Base-by-base conservation (phyloP, 139 green algal genomes). In the Haematococcus sp. region DNA sequence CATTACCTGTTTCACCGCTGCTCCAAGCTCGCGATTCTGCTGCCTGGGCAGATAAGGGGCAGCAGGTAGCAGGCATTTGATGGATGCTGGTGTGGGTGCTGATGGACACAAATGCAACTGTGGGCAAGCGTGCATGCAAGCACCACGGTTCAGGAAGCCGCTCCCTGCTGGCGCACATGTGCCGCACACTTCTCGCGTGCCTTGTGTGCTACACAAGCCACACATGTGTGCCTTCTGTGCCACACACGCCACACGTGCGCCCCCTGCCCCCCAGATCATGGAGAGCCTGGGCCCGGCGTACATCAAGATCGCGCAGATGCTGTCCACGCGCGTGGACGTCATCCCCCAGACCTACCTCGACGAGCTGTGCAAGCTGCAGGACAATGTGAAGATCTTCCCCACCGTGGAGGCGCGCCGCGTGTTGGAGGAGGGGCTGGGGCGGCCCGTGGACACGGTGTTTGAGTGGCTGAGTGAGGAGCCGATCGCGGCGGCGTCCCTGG, bases 351-450 rank as follows among this genome's bases (percentile, higher is more conserved):
- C 58, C 4, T 90, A 86, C 64, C 54, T 88, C 27, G 52, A 86
- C n/a, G 73, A 90, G 73, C 75, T 90, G 25, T 28, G 31, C 9
- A 46, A 60, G 30, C 79, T 87, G 73, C 81, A 85, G 68, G 88
- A 93, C 75, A 87, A 87, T 40, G 87, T 89, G 63, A 54, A 20
- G n/a, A 74, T 79, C n/a, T 93, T 89, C 73, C 60, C 32, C 76
- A 86, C 80, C 49, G 35, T 77, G 27, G 76, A 85, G 64, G 84
- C 84, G 5, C 65, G 80, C 34, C 25, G 30, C 13, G 80, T 86
- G 66, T 72, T 86, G 43, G 80, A 86, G 80, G 60, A 75, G 17
- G 75, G 75, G 3, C 66, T 86, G 23, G 77, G 77, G 32, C 44
- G 63, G 7, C 59, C 69, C 0, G 77, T 82, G 55, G 74, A 82